Evolutionary conservation across 2,329 filamentous ascomycete genomes (phyloP), one percentile per base, ranked within the genome.

Genomic region (Ophiostoma montium): DNA sequence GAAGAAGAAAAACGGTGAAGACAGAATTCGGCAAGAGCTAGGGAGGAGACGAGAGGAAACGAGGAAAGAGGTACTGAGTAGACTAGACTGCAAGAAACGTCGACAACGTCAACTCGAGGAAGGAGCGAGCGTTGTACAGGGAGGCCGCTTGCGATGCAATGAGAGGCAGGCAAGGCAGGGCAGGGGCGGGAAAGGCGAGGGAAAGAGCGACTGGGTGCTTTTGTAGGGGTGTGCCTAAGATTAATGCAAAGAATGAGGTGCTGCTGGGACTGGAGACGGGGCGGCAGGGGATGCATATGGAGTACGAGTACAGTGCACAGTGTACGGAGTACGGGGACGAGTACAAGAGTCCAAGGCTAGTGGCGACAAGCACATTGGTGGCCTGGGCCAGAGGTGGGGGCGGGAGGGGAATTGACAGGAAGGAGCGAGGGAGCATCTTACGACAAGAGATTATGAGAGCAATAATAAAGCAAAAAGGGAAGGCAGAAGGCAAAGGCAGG

Each of bases 111-210:
- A n/a, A 43, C 38, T 30, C 38, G 36, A 36, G 39, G 49, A 48
- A 51, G 39, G 49, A 35, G 46, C 33, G 49, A 50, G 46, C 42
- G 46, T 51, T 35, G 38, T 33, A n/a, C 31, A 36, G 48, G 48
- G 48, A 50, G 39, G 47, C 35, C 33, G 47, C 41, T 23, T 27
- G 33, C n/a, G 23, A 45, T 38, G 38, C 32, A 33, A 16, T 42
- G 15, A 35, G 16, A 50, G 43, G 30, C 31, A 35, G 35, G 19
- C 41, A 30, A 16, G 35, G 47, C n/a, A 38, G 33, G 32, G 47
- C 13, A 49, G 41, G n/a, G n/a, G 47, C 27, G 36, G 35, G 38
- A 23, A 32, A 11, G 11, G 31, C 43, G 31, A 21, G 31, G 43
- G 31, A 35, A 27, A 8, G 23, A 27, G 23, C 23, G 23, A 27